Base-by-base conservation (phyloP, 2,329 filamentous ascomycete species). In the Aspergillus luchuensis region DNA sequence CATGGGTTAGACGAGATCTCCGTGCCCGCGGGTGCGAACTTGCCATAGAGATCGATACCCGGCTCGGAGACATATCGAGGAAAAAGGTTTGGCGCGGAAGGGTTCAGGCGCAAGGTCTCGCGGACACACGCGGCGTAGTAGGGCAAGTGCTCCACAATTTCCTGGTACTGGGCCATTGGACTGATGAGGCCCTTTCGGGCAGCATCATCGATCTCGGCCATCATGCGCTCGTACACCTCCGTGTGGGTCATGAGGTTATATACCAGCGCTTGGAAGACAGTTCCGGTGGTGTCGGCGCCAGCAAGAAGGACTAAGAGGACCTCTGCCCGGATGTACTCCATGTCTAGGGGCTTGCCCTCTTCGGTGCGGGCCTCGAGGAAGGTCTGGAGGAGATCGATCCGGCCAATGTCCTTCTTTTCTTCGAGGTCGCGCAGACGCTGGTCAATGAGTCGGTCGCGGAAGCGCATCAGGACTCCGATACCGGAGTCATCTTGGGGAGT, bases 381-480 rank as follows among this genome's bases (percentile, higher is more conserved):
- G 68, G 80, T 84, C 65, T 87, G 84, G 5, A 87, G 74, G 0
- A 87, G 74, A 66, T 87, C 85, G 21, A 81, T 73, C 4, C 81
- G 77, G 1, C 76, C 77, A 5, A 72, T 67, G 0, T 77, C 74
- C 8, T 79, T 82, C 1, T 80, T 82, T 4, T 74, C 69, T 53
- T 80, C 74, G 19, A 85, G 76, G 55, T 84, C 81, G 25, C 76
- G 69, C 23, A 80, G 71, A 0, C 85, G 78, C 62, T 84, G 72
- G 21, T 72, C 67, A 58, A 87, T 79, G 2, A 87, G 76, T 25
- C 78, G 76, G 64, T 87, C 84, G 4, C 84, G 81, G 70, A 86
- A 86, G 8, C 82, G 76, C 83, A 87, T 86, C 58, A 86, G 67
- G 1, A 79, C 80, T 1, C 84, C 84, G 36, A 86, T 84, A 0